Evolutionary conservation across 352 stramenopile species (phyloP).

Genomic region (Peronosclerospora sorghi): DNA sequence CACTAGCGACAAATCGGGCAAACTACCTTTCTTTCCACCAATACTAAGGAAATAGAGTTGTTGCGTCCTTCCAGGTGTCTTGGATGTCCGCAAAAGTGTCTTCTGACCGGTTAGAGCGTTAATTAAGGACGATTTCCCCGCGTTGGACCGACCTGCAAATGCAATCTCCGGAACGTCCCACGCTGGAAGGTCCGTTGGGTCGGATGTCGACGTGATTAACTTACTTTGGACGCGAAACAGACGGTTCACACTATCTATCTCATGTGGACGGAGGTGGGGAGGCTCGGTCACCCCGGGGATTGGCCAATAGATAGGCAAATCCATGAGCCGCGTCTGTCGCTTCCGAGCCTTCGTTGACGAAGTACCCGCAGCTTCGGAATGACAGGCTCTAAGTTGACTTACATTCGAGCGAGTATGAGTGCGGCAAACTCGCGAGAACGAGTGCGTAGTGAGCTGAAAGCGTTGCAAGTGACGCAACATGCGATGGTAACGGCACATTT

Average conservation of each 20-base stretch:
- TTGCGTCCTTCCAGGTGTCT: conserved; percentile 80
- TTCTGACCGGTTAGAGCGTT: conserved; percentile 69
- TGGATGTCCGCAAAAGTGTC: conserved; percentile 66
- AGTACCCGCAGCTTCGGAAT: conserved; percentile 2
- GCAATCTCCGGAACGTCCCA: conserved; percentile 72
- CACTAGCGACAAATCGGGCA: conserved; percentile 58
- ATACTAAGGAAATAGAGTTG: conserved; percentile 75
- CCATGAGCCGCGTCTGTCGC: conserved; percentile 45
- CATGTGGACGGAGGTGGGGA: conserved; percentile 42
- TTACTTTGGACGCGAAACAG: conserved; percentile 49
- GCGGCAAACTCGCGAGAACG: not conserved
- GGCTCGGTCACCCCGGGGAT: conserved; percentile 44
- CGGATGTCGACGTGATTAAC: conserved; percentile 53
- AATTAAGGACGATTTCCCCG: conserved; percentile 84
- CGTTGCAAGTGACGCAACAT: not conserved
- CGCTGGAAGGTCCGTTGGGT: conserved; percentile 45
- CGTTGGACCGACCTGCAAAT: conserved; percentile 82
- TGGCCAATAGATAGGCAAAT: conserved; percentile 38
- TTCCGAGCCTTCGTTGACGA: conserved; percentile 23
- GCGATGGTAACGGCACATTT: no score
- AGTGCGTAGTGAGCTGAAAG: not conserved
- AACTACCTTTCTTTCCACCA: conserved; percentile 55
- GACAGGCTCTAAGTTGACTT: no score
- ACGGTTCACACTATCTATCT: conserved; percentile 46
- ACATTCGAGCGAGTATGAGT: not conserved